Percentiles rank a stretch among this genome's conserved stretches.
Evolutionary conservation across 306 rosid genomes (phyloP).

Genomic region (Psophocarpus tetragonolobus): DNA sequence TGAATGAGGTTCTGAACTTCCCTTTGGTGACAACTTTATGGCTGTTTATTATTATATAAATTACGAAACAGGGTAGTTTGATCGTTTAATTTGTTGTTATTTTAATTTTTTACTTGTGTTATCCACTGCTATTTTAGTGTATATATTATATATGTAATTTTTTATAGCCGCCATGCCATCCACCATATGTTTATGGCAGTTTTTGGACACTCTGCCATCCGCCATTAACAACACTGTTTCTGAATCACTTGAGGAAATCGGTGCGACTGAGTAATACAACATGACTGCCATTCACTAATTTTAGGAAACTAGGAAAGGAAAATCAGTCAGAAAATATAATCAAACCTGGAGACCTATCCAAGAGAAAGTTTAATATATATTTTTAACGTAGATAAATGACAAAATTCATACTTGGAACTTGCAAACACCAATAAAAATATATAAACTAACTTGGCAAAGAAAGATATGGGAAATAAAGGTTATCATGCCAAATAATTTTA

Average conservation of each 20-base stretch:
- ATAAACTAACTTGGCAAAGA: constrained; percentile 17
- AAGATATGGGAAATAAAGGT: neutral
- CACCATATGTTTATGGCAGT: too few species aligned
- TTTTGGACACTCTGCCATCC: too few species aligned
- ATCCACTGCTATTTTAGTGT: too few species aligned
- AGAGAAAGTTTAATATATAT: neutral
- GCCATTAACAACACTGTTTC: too few species aligned
- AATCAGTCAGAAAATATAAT: neutral
- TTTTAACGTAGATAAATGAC: neutral
- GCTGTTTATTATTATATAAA: too few species aligned
- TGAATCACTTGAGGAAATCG: neutral
- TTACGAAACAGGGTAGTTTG: too few species aligned
- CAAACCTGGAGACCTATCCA: constrained; percentile 13
- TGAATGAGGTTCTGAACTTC: too few species aligned
- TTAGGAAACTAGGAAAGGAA: constrained; percentile 1
- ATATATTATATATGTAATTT: too few species aligned
- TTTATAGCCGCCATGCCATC: too few species aligned
- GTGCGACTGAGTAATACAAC: neutral
- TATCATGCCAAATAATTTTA: constrained; percentile 22
- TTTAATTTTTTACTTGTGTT: too few species aligned
- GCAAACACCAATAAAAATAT: neutral
- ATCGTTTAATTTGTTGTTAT: too few species aligned
- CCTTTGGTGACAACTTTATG: too few species aligned
- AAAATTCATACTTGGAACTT: constrained; percentile 14
- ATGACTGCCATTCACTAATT: neutral